Conservation (phyloP, 2,329 filamentous ascomycete genomes). For the Annulohypoxylon truncatum region DNA sequence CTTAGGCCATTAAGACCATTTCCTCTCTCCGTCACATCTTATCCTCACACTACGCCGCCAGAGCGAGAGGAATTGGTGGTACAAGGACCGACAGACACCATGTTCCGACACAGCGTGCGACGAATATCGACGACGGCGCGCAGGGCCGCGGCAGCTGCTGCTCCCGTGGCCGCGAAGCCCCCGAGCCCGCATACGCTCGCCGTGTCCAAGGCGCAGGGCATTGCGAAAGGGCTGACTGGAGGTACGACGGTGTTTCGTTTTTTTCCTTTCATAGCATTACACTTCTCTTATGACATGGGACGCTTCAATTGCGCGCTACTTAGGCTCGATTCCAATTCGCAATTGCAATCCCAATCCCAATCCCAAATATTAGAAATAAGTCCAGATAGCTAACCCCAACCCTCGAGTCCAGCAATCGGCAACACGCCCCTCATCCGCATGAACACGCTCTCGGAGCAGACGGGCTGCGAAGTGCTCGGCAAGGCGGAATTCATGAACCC, state of each 20-base stretch:
- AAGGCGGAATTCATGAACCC: conserved; percentile 99
- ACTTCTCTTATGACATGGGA: too few relatives aligned
- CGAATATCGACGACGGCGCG: conserved; percentile 73
- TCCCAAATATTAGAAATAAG: not conserved
- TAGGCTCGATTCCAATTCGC: not conserved
- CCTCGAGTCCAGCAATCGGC: conserved; percentile 80
- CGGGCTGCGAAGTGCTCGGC: conserved; percentile 92
- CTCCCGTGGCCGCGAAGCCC: conserved; percentile 48
- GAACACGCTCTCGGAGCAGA: conserved; percentile 87
- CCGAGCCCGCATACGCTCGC: conserved; percentile 72
- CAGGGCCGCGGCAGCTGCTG: conserved; percentile 57
- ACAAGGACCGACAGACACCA: conserved; percentile 51
- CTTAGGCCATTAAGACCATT: conserved; percentile 6
- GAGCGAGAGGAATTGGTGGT: not conserved
- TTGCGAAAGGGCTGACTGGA: conserved; percentile 82
- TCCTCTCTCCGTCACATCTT: not conserved
- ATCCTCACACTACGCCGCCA: not conserved
- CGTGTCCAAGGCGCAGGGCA: conserved; percentile 82
- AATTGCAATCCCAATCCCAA: not conserved
- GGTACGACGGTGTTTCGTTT: conserved; percentile 65
- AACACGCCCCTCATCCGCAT: conserved; percentile 95
- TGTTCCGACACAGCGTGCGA: conserved; percentile 77
- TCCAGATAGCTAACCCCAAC: conserved; percentile 15
- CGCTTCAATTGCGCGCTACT: not conserved
- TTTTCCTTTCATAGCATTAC: not conserved